phyloP scores from a whole-genome alignment of 495 filamentous ascomycete genomes.

The Aspergillus olivimuriae region DNA sequence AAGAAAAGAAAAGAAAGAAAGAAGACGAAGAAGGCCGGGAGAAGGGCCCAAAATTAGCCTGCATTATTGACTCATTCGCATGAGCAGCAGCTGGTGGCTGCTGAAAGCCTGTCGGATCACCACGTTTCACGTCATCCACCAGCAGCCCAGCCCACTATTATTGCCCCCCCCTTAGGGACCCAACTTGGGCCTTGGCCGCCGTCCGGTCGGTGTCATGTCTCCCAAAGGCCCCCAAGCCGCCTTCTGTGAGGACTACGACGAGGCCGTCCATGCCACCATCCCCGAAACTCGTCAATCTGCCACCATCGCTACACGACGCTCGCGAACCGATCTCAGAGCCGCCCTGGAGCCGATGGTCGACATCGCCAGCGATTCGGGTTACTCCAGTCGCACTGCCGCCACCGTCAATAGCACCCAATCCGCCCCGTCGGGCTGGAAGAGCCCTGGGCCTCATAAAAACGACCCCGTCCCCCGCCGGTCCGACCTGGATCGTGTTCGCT shows the following conservation, averaged over 20 bases:
- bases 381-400: slow-evolving; percentile 57
- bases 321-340: slow-evolving; percentile 40
- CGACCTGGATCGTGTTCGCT: slow-evolving; percentile 26
- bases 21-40: too few relatives aligned
- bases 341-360: slow-evolving; percentile 35
- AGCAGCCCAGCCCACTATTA: slow-evolving; percentile 10
- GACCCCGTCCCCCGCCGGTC: slow-evolving; percentile 27
- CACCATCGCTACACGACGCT: slow-evolving; percentile 48
- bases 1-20: too few relatives aligned
- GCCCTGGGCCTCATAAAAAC: slow-evolving; percentile 34
- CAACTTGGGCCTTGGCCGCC: slow-evolving; percentile 20
- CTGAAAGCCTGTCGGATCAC: slow-evolving; percentile 22
- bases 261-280: slow-evolving; percentile 40
- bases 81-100: slow-evolving; percentile 19
- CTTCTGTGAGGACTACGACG: slow-evolving; percentile 52
- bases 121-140: slow-evolving; percentile 31
- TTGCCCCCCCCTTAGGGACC: slow-evolving; percentile 15
- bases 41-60: too few relatives aligned
- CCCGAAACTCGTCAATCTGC: slow-evolving; percentile 46
- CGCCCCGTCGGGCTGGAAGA: slow-evolving; percentile 40
- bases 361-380: slow-evolving; percentile 56
- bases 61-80: slow-evolving; percentile 20
- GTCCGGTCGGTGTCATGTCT: slow-evolving; percentile 28
- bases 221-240: slow-evolving; percentile 37
- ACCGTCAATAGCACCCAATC: slow-evolving; percentile 51